A percentile compares a stretch with the other conserved stretches of the same genome.
These are phyloP conservation scores for Otatea glauca DNA, from an alignment of 176 grass and related monocot species.

Conservation along the genomic window DNA sequence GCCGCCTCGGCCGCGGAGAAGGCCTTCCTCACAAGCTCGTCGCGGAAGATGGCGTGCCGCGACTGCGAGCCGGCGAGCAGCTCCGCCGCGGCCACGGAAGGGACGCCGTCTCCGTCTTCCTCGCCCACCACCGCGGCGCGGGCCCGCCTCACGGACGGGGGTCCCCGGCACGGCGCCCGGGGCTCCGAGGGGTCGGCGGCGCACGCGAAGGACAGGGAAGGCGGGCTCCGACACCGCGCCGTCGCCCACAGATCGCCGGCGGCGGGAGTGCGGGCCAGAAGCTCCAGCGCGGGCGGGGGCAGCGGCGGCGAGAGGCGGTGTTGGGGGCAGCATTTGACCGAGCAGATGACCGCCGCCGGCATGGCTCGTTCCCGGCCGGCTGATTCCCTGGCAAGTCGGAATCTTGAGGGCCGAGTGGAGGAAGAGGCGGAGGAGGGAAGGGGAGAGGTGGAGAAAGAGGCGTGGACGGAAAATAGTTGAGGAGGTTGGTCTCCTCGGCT, in stretches of 20 bases:
- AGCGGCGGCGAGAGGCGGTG: slow-evolving; percentile 34
- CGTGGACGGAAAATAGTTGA: slow-evolving; percentile 33
- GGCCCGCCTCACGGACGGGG: slow-evolving; percentile 1
- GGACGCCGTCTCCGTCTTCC: background rate
- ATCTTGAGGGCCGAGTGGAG: background rate
- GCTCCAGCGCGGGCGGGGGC: slow-evolving; percentile 26
- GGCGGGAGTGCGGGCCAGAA: background rate
- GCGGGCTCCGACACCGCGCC: slow-evolving; percentile 5
- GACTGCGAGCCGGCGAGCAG: slow-evolving; percentile 42
- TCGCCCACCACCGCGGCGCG: background rate
- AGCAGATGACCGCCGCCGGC: slow-evolving; percentile 27
- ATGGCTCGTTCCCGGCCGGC: slow-evolving; percentile 10
- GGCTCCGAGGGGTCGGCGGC: background rate
- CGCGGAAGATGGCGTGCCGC: slow-evolving; percentile 57
- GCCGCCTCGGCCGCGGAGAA: slow-evolving; percentile 67
- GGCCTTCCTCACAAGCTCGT: slow-evolving; percentile 59
- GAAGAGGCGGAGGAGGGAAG: background rate
- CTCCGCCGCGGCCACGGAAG: background rate
- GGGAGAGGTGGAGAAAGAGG: background rate
- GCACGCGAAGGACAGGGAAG: slow-evolving; percentile 14
- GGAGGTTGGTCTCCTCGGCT: slow-evolving; percentile 1
- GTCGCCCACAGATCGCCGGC: slow-evolving; percentile 27
- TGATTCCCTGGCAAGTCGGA: background rate
- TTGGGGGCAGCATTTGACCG: slow-evolving; percentile 51
- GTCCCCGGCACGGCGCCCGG: background rate